Conservation (phyloP, 352 stramenopile genomes). For the Globisporangium radiosum region DNA sequence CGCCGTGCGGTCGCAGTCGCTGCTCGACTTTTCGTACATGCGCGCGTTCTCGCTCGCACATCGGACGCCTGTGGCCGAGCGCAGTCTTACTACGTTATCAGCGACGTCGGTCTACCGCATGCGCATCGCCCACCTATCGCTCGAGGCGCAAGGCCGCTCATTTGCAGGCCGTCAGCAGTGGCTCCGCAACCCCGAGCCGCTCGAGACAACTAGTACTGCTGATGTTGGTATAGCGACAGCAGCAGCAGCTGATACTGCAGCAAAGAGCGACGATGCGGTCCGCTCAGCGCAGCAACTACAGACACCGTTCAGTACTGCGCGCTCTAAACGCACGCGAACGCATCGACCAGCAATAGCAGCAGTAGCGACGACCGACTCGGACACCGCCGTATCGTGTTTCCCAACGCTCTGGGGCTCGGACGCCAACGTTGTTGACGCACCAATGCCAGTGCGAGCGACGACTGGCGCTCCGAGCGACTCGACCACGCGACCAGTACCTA, state of each 20-base stretch:
- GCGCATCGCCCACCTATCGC: constrained; percentile 32
- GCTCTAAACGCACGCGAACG: background rate
- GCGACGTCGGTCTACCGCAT: constrained; percentile 36
- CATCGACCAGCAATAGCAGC: background rate
- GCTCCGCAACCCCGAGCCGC: constrained; percentile 8
- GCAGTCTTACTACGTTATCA: constrained; percentile 34
- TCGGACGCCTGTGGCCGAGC: constrained; percentile 25
- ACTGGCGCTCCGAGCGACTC: background rate
- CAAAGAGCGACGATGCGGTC: background rate
- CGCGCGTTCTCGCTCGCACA: constrained; percentile 39
- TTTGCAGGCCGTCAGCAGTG: constrained; percentile 11
- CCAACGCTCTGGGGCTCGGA: constrained; percentile 11
- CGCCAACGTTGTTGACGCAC: background rate
- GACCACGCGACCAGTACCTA: background rate
- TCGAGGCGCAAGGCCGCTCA: constrained; percentile 21
- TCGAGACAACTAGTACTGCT: background rate
- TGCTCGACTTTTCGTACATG: constrained; percentile 51
- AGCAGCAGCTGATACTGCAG: background rate
- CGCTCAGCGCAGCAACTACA: background rate
- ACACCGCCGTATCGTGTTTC: constrained; percentile 8
- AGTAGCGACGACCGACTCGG: background rate
- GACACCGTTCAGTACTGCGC: background rate
- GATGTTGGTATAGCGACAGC: background rate
- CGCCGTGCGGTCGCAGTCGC: constrained; percentile 26
- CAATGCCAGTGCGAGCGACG: background rate